These are phyloP conservation scores for Globisporangium alternatum DNA, from an alignment of 352 stramenopile species.

Conservation along the genomic window DNA sequence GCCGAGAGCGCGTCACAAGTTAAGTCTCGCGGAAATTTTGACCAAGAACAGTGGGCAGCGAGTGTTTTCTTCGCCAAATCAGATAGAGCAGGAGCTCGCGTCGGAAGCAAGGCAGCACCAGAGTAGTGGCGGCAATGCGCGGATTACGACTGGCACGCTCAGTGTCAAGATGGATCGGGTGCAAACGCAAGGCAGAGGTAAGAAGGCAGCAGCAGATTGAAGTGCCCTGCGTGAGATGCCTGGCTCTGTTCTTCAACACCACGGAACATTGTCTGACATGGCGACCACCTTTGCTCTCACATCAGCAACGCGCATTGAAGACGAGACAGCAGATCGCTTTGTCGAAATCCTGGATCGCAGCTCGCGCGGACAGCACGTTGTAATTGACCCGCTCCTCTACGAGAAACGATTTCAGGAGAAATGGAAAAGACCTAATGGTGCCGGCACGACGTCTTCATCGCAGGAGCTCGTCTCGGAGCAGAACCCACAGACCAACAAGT, in stretches of 20 bases:
- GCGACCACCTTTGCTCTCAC: background rate
- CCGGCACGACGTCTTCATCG: conserved; percentile 28
- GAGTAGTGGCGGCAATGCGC: background rate
- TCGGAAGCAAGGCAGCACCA: background rate
- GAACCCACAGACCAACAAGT: conserved; percentile 53
- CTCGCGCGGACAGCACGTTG: conserved; percentile 44
- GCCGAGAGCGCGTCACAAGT: conserved; percentile 31
- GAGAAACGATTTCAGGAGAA: conserved; percentile 64
- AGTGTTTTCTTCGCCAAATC: conserved; percentile 11
- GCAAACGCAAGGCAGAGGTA: conserved; percentile 25
- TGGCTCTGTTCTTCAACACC: background rate
- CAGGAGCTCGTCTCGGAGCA: conserved; percentile 35
- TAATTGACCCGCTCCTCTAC: conserved; percentile 52
- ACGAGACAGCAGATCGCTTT: conserved; percentile 38
- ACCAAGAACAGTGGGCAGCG: background rate
- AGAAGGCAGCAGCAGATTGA: background rate
- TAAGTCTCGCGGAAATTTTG: conserved; percentile 30
- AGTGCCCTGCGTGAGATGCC: too few relatives aligned
- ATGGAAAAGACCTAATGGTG: conserved; percentile 31
- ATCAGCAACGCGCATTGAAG: conserved; percentile 13
- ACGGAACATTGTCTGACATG: background rate
- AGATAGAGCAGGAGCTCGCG: conserved; percentile 13
- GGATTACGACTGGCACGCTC: conserved; percentile 12
- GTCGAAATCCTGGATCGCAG: conserved; percentile 59
- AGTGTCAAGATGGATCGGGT: conserved; percentile 36